Evolutionary conservation across 768 basidiomycete genomes (phyloP).

Genomic region (Kwoniella heveanensis): DNA sequence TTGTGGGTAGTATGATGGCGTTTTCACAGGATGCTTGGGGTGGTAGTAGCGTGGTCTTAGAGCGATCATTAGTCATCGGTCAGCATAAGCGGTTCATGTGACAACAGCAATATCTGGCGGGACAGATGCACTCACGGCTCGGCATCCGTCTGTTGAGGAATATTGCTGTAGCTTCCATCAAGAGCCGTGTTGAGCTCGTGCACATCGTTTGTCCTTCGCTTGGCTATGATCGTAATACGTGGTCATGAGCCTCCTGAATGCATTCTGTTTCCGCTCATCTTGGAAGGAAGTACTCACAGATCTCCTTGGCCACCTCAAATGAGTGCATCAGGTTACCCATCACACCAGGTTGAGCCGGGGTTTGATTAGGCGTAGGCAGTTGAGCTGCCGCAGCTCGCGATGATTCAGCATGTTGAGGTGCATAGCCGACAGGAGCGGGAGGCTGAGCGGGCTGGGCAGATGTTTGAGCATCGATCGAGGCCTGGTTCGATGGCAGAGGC

Average conservation of each 20-base stretch:
- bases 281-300: conserved; percentile 63
- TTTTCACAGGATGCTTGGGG: conserved; percentile 85
- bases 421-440: conserved; percentile 62
- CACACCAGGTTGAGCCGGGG: conserved; percentile 58
- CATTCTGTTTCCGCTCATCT: no score
- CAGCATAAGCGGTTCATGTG: not conserved
- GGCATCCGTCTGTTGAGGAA: conserved; percentile 90
- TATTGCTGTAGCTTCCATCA: conserved; percentile 83
- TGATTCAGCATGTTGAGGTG: conserved; percentile 56
- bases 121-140: conserved; percentile 68
- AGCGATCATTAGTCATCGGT: not conserved
- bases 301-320: conserved; percentile 95
- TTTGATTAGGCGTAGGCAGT: not conserved
- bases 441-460: conserved; percentile 13
- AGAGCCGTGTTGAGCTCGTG: conserved; percentile 90
- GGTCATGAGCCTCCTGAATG: no score
- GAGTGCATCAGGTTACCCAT: conserved; percentile 89
- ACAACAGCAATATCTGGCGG: not conserved
- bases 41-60: conserved; percentile 92
- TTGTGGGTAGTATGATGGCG: conserved; percentile 94
- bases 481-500: conserved; percentile 18
- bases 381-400: conserved; percentile 19
- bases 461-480: conserved; percentile 7
- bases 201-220: conserved; percentile 63
- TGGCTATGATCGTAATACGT: conserved; percentile 40